A percentile compares a stretch with the other conserved stretches of the same genome.
phyloP scores from a whole-genome alignment of 2,329 filamentous ascomycete genomes.

The Penicillium digitatum region DNA sequence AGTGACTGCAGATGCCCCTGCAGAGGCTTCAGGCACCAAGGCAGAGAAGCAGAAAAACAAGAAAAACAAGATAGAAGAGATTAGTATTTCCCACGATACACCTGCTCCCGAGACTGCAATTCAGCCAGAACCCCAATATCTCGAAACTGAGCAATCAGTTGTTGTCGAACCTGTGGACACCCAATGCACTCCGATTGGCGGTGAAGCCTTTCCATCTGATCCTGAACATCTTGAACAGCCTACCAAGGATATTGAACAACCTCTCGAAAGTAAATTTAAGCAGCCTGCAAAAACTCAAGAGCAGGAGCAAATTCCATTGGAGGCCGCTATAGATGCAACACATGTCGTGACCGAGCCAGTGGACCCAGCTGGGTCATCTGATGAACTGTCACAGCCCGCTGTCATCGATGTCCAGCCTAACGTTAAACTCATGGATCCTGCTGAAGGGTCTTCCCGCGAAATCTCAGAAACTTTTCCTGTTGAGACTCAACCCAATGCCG shows the following conservation, averaged over 20 bases:
- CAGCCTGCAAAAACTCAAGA: conserved; percentile 1
- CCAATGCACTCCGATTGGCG: conserved; percentile 5
- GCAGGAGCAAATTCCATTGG: conserved; percentile 3
- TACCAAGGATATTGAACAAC: background rate
- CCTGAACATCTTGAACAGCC: background rate
- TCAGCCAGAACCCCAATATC: conserved; percentile 1
- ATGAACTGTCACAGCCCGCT: background rate
- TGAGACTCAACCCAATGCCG: background rate
- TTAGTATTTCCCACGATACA: background rate
- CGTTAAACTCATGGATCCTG: background rate
- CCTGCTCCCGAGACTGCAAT: conserved; percentile 5
- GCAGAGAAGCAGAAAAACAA: conserved; percentile 21
- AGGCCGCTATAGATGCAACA: background rate
- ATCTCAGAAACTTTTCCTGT: background rate
- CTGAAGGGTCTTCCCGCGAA: background rate
- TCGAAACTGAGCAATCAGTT: conserved; percentile 7
- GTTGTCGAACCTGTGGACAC: conserved; percentile 5
- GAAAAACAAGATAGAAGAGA: conserved; percentile 25
- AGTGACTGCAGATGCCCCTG: background rate
- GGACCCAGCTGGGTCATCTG: background rate
- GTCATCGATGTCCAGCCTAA: background rate
- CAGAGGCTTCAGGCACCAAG: conserved; percentile 9
- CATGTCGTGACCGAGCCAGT: background rate
- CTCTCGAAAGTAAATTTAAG: background rate
- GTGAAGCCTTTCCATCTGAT: conserved; percentile 13